A percentile compares a stretch with the other conserved stretches of the same genome.
Evolutionary conservation across 129 eudicot genomes (phyloP).

Genomic region (Pittosporum tobira): DNA sequence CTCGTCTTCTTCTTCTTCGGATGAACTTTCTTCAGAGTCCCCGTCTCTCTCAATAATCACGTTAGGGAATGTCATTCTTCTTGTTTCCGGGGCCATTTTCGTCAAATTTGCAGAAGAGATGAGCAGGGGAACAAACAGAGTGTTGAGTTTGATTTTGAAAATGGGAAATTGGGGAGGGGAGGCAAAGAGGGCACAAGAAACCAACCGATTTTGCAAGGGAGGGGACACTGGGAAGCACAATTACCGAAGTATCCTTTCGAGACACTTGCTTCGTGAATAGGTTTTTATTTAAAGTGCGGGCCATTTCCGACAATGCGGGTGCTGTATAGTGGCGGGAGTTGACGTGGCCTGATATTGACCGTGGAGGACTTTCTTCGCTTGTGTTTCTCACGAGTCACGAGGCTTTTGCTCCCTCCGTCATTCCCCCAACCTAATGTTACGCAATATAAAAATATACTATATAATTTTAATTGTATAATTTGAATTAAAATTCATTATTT

Average conservation of each 20-base stretch:
- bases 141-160: constrained; percentile 1
- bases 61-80: constrained; percentile 47
- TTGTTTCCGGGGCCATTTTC: constrained; percentile 48
- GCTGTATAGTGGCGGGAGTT: constrained; percentile 49
- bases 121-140: background rate
- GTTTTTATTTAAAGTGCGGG: constrained; percentile 9
- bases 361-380: background rate
- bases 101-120: background rate
- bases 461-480: too few relatives aligned
- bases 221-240: background rate
- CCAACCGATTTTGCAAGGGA: constrained; percentile 6
- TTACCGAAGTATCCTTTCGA: constrained; percentile 19
- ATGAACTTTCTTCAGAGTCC: constrained; percentile 63
- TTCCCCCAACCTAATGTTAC: too few relatives aligned
- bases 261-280: background rate
- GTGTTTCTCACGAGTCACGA: constrained; percentile 3
- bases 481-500: too few relatives aligned
- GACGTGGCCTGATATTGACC: constrained; percentile 47
- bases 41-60: constrained; percentile 62
- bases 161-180: background rate
- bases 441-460: too few relatives aligned
- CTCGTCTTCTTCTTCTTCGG: constrained; percentile 40
- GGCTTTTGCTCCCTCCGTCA: too few relatives aligned
- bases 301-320: background rate
- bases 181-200: background rate